Percentiles rank a stretch among this genome's conserved stretches.
phyloP scores from a whole-genome alignment of 2,329 filamentous ascomycete genomes.

The Aspergillus quadricinctus region DNA sequence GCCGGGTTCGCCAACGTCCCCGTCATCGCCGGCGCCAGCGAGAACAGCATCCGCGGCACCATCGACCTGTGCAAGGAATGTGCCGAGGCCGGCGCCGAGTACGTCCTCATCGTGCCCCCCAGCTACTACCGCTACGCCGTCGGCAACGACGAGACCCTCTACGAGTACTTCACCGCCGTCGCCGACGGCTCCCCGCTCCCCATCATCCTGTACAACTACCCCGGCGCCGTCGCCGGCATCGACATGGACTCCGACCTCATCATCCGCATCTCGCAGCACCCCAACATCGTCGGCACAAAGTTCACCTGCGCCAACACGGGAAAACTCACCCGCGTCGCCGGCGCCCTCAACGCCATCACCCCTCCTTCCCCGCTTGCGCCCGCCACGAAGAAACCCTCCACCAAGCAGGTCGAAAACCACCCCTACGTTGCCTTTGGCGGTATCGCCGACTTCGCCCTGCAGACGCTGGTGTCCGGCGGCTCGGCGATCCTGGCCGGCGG shows the following conservation, averaged over 20 bases:
- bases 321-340: constrained; percentile 78
- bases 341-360: constrained; percentile 67
- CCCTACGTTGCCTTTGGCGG: constrained; percentile 82
- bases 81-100: constrained; percentile 68
- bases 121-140: constrained; percentile 77
- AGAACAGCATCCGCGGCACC: constrained; percentile 77
- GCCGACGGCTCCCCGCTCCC: constrained; percentile 72
- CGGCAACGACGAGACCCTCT: constrained; percentile 64
- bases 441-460: constrained; percentile 81
- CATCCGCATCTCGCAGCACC: constrained; percentile 72
- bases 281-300: constrained; percentile 83
- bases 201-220: constrained; percentile 88
- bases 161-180: constrained; percentile 69
- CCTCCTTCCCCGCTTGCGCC: constrained; percentile 41
- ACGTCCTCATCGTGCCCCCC: constrained; percentile 72
- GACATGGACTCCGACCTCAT: constrained; percentile 88
- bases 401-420: constrained; percentile 30
- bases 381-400: constrained; percentile 18
- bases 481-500: constrained; percentile 83
- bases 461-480: constrained; percentile 75
- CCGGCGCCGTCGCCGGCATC: constrained; percentile 77
- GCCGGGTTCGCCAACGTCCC: constrained; percentile 73
- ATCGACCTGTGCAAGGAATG: constrained; percentile 67
- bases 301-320: constrained; percentile 90
- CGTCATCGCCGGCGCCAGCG: constrained; percentile 76